These are phyloP conservation scores for Xylaria multiplex DNA, from an alignment of 2,329 filamentous ascomycete genomes.

Conservation along the genomic window DNA sequence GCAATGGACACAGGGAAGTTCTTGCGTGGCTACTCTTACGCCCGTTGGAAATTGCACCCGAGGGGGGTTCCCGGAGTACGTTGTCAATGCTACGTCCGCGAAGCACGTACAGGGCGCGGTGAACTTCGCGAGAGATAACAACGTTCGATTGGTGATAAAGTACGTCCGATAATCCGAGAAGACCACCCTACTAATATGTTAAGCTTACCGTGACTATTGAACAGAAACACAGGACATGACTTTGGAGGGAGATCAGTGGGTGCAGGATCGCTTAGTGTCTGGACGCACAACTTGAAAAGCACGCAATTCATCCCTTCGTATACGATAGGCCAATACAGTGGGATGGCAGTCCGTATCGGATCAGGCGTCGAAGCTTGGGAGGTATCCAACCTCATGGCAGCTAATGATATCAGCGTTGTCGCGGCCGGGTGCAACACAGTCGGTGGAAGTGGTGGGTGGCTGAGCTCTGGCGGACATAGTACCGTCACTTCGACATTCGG, in stretches of 20 bases:
- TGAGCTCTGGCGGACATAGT: constrained; percentile 62
- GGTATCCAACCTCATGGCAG: constrained; percentile 47
- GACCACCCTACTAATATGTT: neutral
- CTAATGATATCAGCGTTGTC: constrained; percentile 47
- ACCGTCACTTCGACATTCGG: constrained; percentile 58
- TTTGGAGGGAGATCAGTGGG: constrained; percentile 59
- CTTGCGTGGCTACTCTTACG: constrained; percentile 44
- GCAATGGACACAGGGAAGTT: constrained; percentile 50
- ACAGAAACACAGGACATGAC: constrained; percentile 60
- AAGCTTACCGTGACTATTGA: constrained; percentile 47
- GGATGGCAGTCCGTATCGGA: constrained; percentile 53
- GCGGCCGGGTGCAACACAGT: constrained; percentile 49
- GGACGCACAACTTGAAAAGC: constrained; percentile 60
- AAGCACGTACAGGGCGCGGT: constrained; percentile 51
- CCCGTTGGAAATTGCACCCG: constrained; percentile 48
- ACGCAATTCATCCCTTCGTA: constrained; percentile 52
- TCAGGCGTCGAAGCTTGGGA: constrained; percentile 52
- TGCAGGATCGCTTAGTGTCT: constrained; percentile 58
- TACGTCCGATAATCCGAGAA: constrained; percentile 30
- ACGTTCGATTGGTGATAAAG: constrained; percentile 52
- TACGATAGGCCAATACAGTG: constrained; percentile 45
- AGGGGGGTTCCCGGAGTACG: constrained; percentile 51
- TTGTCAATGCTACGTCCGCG: constrained; percentile 51
- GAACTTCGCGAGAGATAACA: constrained; percentile 50
- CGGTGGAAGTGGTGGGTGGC: constrained; percentile 60